Evolutionary conservation across 2,329 filamentous ascomycete genomes (phyloP), one percentile per base, ranked within the genome.

Genomic region (Calonectria honghensis): DNA sequence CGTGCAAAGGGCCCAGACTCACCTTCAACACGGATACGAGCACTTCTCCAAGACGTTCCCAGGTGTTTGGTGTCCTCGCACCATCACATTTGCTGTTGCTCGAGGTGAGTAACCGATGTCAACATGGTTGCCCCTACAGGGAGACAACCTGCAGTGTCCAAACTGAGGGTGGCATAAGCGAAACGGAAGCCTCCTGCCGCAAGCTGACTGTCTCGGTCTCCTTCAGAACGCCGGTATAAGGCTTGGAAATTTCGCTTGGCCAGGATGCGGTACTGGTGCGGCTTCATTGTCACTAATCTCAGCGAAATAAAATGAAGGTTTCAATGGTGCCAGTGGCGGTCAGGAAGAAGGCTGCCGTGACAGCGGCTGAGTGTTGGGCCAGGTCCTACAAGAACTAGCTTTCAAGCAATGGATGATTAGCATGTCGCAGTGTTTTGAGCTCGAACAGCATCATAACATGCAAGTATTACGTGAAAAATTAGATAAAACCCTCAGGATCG

Each of bases 111-210:
- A 80, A 66, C 79, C 78, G 69, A 73, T 64, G 73, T 73, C 51
- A 72, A 74, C 76, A 73, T 61, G 16, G 75, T 63, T 67, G 72
- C 52, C 73, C 72, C 54, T 52, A 54, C 65, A 51, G 75, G 65
- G 65, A 76, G 69, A 68, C 70, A 81, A 77, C 69, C 68, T 50
- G 52, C 52, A 68, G 29, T 39, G 63, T 61, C 69, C 69, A 65
- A 65, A 61, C 73, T 68, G 59, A 80, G 77, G 70, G 65, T 73
- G 59, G 52, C 66, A 63, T 77, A 80, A 81, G 79, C 79, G 79
- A 81, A 57, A 48, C 68, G 73, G 68, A 59, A 61, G 50, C 76
- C 80, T 72, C 72, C 39, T 61, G 37, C 45, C 57, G 63, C 66
- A 63, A 72, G 32, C n/a, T 20, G 39, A 20, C 6, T 31, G 72